Conservation (phyloP, 2,329 filamentous ascomycete species). For the Trichoderma endophyticum region DNA sequence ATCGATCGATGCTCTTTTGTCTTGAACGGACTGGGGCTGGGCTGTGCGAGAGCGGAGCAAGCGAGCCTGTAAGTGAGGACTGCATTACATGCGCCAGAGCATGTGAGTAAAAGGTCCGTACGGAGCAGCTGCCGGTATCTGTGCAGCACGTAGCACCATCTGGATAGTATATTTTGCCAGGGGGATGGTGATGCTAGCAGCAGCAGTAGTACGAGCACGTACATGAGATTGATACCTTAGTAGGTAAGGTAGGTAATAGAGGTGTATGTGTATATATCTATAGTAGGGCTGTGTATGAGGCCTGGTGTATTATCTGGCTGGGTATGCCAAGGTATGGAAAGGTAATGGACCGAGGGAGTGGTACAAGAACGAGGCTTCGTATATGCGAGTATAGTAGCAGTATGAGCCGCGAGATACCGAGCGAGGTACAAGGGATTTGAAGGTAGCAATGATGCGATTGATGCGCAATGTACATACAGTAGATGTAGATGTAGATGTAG, state of each 20-base stretch:
- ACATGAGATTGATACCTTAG: not conserved
- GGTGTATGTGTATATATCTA: not conserved
- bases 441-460: not conserved
- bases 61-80: slow-evolving; percentile 6
- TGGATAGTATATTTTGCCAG: not conserved
- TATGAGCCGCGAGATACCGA: not conserved
- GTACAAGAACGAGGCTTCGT: not conserved
- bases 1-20: slow-evolving; percentile 12
- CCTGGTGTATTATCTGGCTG: not conserved
- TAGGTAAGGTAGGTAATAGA: not conserved
- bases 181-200: not conserved
- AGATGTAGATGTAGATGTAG: not conserved
- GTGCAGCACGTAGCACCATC: not conserved
- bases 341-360: not conserved
- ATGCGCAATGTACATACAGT: not conserved
- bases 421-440: not conserved
- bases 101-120: slow-evolving; percentile 1
- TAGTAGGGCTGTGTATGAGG: not conserved
- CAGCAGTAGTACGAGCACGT: not conserved
- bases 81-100: slow-evolving; percentile 12
- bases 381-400: not conserved
- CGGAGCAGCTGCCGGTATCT: not conserved
- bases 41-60: slow-evolving; percentile 16
- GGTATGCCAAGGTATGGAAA: too few relatives aligned
- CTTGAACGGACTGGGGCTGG: not conserved